Percentiles rank a stretch among this genome's conserved stretches.
phyloP scores from a whole-genome alignment of 73 alveolate species.

The Tetrahymena borealis region DNA sequence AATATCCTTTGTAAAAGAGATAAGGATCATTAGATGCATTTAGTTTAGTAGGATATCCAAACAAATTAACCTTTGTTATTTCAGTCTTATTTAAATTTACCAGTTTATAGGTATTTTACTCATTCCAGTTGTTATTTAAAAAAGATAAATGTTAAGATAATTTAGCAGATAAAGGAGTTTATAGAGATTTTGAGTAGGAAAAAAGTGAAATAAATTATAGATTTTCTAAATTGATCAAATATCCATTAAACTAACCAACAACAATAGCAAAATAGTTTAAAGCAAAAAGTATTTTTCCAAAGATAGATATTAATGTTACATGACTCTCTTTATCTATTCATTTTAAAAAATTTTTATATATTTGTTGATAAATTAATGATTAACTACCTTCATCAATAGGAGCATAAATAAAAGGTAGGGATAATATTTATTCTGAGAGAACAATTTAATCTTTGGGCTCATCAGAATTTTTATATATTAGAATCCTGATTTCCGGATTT shows the following conservation, averaged over 20 bases:
- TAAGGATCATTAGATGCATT: neutral
- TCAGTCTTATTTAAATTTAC: neutral
- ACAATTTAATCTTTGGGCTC: too few relatives aligned
- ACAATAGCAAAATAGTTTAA: neutral
- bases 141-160: neutral
- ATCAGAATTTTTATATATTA: too few relatives aligned
- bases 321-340: neutral
- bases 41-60: neutral
- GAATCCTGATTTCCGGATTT: too few relatives aligned
- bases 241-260: neutral
- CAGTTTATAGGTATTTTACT: neutral
- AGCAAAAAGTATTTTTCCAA: neutral
- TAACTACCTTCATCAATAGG: too few relatives aligned
- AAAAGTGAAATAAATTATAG: neutral
- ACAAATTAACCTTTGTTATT: neutral
- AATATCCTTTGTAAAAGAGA: neutral
- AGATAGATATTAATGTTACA: neutral
- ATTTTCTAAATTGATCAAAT: neutral
- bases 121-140: neutral
- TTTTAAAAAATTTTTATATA: neutral
- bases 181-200: neutral
- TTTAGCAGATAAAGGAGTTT: neutral
- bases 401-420: too few relatives aligned
- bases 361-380: too few relatives aligned
- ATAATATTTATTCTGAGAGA: too few relatives aligned